A percentile compares a stretch with the other conserved stretches of the same genome.
Evolutionary conservation across 176 grass and related monocot genomes (phyloP).

Genomic region (Triticum turgidum): DNA sequence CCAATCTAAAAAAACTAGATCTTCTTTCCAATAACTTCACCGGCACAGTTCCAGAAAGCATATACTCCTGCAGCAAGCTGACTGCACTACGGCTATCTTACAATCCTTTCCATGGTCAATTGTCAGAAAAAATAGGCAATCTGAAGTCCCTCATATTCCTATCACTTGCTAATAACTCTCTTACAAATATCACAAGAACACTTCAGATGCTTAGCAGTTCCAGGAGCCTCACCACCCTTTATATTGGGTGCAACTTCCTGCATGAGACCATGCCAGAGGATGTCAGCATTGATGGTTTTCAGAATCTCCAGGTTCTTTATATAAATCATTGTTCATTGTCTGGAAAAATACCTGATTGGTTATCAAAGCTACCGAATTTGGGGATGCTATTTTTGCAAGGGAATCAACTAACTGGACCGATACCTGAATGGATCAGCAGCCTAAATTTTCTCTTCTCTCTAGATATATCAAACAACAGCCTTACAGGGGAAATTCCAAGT

Average conservation of each 20-base stretch:
- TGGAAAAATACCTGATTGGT: constrained; percentile 29
- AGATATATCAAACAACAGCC: constrained; percentile 41
- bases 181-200: constrained; percentile 40
- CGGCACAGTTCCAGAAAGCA: not conserved
- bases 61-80: not conserved
- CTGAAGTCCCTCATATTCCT: constrained; percentile 34
- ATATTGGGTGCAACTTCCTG: constrained; percentile 21
- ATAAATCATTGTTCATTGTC: constrained; percentile 20
- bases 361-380: constrained; percentile 35
- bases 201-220: not conserved
- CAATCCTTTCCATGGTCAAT: not conserved
- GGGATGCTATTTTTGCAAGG: not conserved
- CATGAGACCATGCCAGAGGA: constrained; percentile 31
- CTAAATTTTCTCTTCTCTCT: constrained; percentile 29
- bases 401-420: constrained; percentile 35
- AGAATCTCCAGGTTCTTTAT: constrained; percentile 33
- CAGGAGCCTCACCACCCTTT: constrained; percentile 12
- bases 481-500: constrained; percentile 41
- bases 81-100: not conserved
- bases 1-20: constrained; percentile 39
- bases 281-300: constrained; percentile 27
- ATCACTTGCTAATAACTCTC: constrained; percentile 14
- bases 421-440: constrained; percentile 45
- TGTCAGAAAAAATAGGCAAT: not conserved
- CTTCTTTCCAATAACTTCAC: constrained; percentile 13